Evolutionary conservation across 2,329 filamentous ascomycete genomes (phyloP), one percentile per base, ranked within the genome.

Genomic region (Chrysosporium keratinophilum): DNA sequence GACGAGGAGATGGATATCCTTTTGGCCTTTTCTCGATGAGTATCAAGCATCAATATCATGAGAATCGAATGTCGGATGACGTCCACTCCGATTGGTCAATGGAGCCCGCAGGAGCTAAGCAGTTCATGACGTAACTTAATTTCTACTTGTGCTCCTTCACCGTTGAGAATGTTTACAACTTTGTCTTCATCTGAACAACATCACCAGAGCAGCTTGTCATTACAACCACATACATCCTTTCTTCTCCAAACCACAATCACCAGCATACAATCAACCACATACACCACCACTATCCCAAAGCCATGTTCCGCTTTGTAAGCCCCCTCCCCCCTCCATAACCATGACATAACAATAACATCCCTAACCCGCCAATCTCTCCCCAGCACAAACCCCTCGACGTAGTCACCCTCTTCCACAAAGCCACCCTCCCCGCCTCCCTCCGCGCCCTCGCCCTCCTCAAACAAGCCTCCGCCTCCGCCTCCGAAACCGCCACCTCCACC

Each of bases 361-460:
- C 31, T 41, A n/a, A 33, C 31, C 39, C 5, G 28, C 15, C 37
- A 12, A 5, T 7, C 35, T 11, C 64, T 28, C 23, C 7, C 23
- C 23, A 89, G 85, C 80, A 78, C 72, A 90, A 88, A 77, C 79
- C 85, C 61, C 79, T 87, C 70, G 90, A 97, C 76, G 87, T 95
- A 61, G 82, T 97, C 68, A 97, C 91, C 57, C 84, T 98, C 76
- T 98, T 97, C 78, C 90, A 96, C 79, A 87, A 87, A 71, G 81
- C 91, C 55, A 79, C 77, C 63, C 79, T 80, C 52, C 80, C 85
- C 19, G 78, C 84, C 59, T 96, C 90, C 2, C 76, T 81, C 49
- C 82, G 85, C 56, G 85, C 85, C 33, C 80, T 84, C 57, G 84
- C 80, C 41, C 74, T 95, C 51, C 80, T 97, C 57, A 94, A 93